A percentile compares a stretch with the other conserved stretches of the same genome.
Conservation (phyloP, 345 rosid species). For the Sisymbrium irio region DNA sequence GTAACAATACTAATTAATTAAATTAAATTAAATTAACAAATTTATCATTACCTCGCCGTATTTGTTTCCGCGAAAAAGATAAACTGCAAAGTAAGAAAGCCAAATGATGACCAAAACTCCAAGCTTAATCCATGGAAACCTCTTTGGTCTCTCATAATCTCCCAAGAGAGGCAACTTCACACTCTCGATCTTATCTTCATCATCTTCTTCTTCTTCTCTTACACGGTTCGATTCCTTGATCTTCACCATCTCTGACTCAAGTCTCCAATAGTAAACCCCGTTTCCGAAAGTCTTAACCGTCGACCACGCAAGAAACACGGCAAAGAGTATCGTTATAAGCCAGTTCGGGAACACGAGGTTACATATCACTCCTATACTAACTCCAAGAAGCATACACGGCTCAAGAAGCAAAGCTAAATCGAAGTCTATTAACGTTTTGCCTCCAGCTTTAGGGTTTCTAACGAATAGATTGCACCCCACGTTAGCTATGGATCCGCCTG, state of each 20-base stretch:
- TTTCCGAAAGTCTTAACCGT: slow-evolving; percentile 69
- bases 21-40: not conserved
- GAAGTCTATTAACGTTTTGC: slow-evolving; percentile 50
- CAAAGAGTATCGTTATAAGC: slow-evolving; percentile 66
- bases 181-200: slow-evolving; percentile 23
- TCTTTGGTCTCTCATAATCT: slow-evolving; percentile 12
- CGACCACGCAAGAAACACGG: slow-evolving; percentile 74
- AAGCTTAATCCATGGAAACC: slow-evolving; percentile 72
- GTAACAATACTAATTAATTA: not conserved
- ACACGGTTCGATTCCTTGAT: slow-evolving; percentile 5
- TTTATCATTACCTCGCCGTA: slow-evolving; percentile 51
- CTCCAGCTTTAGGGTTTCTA: slow-evolving; percentile 43
- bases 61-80: slow-evolving; percentile 69
- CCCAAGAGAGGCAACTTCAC: slow-evolving; percentile 44
- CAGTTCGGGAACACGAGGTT: slow-evolving; percentile 77
- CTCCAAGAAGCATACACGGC: slow-evolving; percentile 86
- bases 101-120: slow-evolving; percentile 64
- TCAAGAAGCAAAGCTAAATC: slow-evolving; percentile 70
- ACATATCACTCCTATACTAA: slow-evolving; percentile 76
- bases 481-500: slow-evolving; percentile 83
- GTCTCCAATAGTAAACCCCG: slow-evolving; percentile 57
- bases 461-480: slow-evolving; percentile 53
- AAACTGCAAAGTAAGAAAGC: slow-evolving; percentile 61
- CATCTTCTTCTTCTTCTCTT: slow-evolving; percentile 18
- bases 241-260: slow-evolving; percentile 51